Conservation (phyloP, 2,329 filamentous ascomycete species). For the Botrytis hyacinthi region DNA sequence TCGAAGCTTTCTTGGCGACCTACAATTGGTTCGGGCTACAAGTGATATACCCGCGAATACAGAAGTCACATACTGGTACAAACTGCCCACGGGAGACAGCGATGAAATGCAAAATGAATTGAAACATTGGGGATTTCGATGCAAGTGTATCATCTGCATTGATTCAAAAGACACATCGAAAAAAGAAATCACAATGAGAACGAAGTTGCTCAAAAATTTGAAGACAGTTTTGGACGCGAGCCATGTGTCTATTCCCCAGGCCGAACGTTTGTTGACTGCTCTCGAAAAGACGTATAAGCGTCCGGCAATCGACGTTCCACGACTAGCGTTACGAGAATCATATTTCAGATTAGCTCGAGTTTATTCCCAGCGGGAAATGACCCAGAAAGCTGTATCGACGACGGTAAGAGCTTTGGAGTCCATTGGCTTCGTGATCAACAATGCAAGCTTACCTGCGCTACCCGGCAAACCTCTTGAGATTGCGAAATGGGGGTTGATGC, state of each 20-base stretch:
- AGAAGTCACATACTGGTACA: slow-evolving; percentile 25
- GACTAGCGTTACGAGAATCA: slow-evolving; percentile 21
- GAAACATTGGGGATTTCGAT: slow-evolving; percentile 23
- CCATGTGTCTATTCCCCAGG: slow-evolving; percentile 15
- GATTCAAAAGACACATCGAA: slow-evolving; percentile 14
- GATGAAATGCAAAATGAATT: slow-evolving; percentile 19
- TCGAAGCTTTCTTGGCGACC: slow-evolving; percentile 26
- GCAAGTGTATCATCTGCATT: slow-evolving; percentile 23
- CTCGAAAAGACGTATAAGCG: slow-evolving; percentile 21
- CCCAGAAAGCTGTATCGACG: slow-evolving; percentile 7
- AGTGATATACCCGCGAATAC: slow-evolving; percentile 25
- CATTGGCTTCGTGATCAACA: slow-evolving; percentile 23
- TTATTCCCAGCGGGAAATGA: slow-evolving; percentile 9
- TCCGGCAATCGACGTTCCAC: slow-evolving; percentile 14
- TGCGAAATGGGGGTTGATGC: slow-evolving; percentile 23
- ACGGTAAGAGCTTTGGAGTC: slow-evolving; percentile 20
- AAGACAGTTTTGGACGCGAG: slow-evolving; percentile 12
- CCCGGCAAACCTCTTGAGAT: slow-evolving; percentile 9
- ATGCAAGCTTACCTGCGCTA: slow-evolving; percentile 12
- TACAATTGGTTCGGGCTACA: slow-evolving; percentile 24
- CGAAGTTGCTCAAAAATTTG: slow-evolving; percentile 16
- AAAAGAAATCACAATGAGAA: slow-evolving; percentile 17
- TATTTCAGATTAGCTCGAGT: slow-evolving; percentile 20
- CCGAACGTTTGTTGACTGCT: slow-evolving; percentile 16
- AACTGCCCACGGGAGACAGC: slow-evolving; percentile 13